Percentiles rank a stretch among this genome's conserved stretches.
Conservation (phyloP, 2,329 filamentous ascomycete genomes). For the Alternaria sp. region DNA sequence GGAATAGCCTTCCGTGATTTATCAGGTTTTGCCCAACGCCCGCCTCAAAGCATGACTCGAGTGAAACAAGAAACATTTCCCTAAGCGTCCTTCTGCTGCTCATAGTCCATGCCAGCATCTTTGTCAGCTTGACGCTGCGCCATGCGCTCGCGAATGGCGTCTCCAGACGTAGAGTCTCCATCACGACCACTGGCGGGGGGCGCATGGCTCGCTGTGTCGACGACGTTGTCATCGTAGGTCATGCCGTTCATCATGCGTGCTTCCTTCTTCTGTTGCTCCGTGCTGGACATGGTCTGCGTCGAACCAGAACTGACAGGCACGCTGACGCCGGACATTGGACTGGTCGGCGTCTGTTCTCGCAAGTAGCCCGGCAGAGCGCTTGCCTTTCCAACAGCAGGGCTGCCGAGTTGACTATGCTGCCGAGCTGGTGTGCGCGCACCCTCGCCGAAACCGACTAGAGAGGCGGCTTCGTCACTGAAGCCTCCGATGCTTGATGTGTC, state of each 20-base stretch:
- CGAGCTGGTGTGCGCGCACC: conserved; percentile 69
- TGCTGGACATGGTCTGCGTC: conserved; percentile 37
- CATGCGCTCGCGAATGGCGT: conserved; percentile 64
- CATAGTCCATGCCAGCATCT: conserved; percentile 32
- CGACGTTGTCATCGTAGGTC: conserved; percentile 51
- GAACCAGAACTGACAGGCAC: conserved; percentile 33
- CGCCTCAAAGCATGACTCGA: conserved; percentile 5
- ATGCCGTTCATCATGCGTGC: conserved; percentile 54
- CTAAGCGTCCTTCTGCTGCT: conserved; percentile 28
- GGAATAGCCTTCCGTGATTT: neutral
- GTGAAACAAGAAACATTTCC: neutral
- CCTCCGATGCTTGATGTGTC: conserved; percentile 71
- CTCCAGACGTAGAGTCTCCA: conserved; percentile 65
- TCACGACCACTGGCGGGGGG: conserved; percentile 38
- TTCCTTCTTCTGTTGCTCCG: conserved; percentile 48
- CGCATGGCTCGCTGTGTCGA: conserved; percentile 49
- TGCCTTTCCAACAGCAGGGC: conserved; percentile 68
- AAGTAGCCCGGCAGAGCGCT: conserved; percentile 44
- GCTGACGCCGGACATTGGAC: conserved; percentile 40
- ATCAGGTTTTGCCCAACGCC: conserved; percentile 8
- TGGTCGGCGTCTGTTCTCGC: conserved; percentile 38
- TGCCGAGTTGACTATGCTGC: conserved; percentile 73
- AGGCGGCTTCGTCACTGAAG: conserved; percentile 85
- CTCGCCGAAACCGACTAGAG: conserved; percentile 89
- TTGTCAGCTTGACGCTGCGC: conserved; percentile 33